Base-by-base conservation (phyloP, 768 basidiomycete species). In the Amanita brunnescens region DNA sequence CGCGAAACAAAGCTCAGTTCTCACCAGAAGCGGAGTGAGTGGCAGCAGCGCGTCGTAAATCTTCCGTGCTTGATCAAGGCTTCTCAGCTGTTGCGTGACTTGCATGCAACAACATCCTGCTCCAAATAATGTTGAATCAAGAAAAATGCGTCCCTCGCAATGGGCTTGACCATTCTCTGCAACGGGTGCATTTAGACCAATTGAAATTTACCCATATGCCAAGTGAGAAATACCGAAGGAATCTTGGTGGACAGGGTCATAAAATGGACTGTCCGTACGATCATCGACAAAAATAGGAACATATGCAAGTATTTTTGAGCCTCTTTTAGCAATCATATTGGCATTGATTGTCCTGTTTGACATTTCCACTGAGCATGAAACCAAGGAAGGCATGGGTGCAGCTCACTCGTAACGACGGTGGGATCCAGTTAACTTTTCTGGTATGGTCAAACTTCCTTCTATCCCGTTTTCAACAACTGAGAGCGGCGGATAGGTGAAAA, bases 41-140 rank as follows among this genome's bases (percentile, higher is more conserved):
- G 53, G 53, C 21, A 54, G 16, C 23, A 54, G 21, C 20, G 53
- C 53, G 26, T 54, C 48, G 33, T 54, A 50, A 34, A 54, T 50
- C 30, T 26, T 43, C 26, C 53, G 39, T 29, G 53, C 48, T 44
- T 54, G 48, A 10, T 45, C 21, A 5, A 47, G 14, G 29, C 44
- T 41, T 16, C 35, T 24, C 30, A 54, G 41, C 33, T 50, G 48
- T 29, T 50, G 38, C 3, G 44, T 54, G 13, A 53, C 52, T 34
- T 47, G 52, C 35, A 49, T n/a, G 34, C 47, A 53, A 41, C 52
- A 53, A 21, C 52, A 46, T 20, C 52, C 52, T 10, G 39, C 24
- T 5, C 52, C 52, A 21, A 49, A 42, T 33, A 49, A 30, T 2
- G 24, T 32, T 21, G 53, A 26, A 32, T 54, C 53, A 40, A 50